Evolutionary conservation across 2,329 filamentous ascomycete species (phyloP).

Genomic region (Aspergillus transmontanensis): DNA sequence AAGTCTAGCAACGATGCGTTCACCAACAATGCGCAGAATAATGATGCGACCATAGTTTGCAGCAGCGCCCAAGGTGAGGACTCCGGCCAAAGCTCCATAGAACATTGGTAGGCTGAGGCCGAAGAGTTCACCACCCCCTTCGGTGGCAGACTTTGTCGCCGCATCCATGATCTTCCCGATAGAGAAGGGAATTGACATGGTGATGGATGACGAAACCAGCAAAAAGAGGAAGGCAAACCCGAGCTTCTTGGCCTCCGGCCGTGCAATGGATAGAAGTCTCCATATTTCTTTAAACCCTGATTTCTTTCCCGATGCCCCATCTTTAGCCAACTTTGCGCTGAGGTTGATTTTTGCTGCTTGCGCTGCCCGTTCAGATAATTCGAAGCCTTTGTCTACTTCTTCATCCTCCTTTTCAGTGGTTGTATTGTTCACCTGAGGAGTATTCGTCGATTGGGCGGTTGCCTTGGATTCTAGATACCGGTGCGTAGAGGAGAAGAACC

Average conservation of each 20-base stretch:
- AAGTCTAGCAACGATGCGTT: conserved; percentile 87
- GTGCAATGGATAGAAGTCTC: conserved; percentile 85
- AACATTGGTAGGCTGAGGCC: conserved; percentile 85
- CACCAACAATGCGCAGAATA: conserved; percentile 88
- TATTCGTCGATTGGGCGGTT: conserved; percentile 18
- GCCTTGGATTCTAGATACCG: conserved; percentile 30
- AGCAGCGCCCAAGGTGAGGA: conserved; percentile 80
- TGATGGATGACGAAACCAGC: conserved; percentile 85
- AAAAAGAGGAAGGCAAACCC: conserved; percentile 79
- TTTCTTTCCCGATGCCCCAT: conserved; percentile 59
- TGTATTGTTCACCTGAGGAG: conserved; percentile 29
- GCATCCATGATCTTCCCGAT: conserved; percentile 95
- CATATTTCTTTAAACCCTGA: conserved; percentile 76
- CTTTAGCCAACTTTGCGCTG: conserved; percentile 82
- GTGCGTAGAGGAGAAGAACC: conserved; percentile 31
- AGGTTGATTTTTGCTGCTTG: conserved; percentile 89
- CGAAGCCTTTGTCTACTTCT: conserved; percentile 65
- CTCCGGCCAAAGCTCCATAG: conserved; percentile 74
- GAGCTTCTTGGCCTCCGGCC: conserved; percentile 79
- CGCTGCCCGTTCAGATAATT: conserved; percentile 77
- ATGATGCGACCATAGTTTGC: conserved; percentile 95
- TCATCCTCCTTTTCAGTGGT: conserved; percentile 48
- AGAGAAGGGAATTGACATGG: conserved; percentile 94
- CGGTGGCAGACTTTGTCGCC: conserved; percentile 71
- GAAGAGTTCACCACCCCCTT: conserved; percentile 70